Conservation (phyloP, 2,329 filamentous ascomycete species). For the Decorospora gaudefroyi region DNA sequence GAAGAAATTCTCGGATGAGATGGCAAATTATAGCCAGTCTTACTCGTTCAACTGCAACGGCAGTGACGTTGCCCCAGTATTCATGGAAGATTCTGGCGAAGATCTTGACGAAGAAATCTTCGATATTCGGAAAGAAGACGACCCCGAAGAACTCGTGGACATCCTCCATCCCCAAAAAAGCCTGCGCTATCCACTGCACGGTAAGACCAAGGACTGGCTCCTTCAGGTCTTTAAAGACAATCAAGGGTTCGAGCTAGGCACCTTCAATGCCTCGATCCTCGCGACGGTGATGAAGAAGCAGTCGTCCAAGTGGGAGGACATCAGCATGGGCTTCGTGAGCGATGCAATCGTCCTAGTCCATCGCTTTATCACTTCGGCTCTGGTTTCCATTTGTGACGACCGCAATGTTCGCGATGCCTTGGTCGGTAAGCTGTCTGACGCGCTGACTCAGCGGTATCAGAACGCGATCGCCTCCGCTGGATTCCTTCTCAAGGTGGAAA, state of each 20-base stretch:
- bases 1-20: slow-evolving; percentile 2
- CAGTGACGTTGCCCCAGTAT: neutral
- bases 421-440: slow-evolving; percentile 34
- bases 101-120: neutral
- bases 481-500: slow-evolving; percentile 60
- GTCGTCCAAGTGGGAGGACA: slow-evolving; percentile 56
- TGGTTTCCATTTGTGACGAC: slow-evolving; percentile 1
- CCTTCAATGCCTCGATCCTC: slow-evolving; percentile 51
- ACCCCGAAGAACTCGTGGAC: slow-evolving; percentile 1
- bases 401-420: neutral
- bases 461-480: slow-evolving; percentile 54
- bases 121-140: slow-evolving; percentile 2
- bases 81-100: neutral
- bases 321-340: slow-evolving; percentile 57
- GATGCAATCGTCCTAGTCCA: slow-evolving; percentile 59
- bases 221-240: slow-evolving; percentile 2
- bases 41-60: slow-evolving; percentile 1
- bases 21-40: slow-evolving; percentile 1
- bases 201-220: slow-evolving; percentile 1
- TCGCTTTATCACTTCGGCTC: slow-evolving; percentile 51
- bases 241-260: slow-evolving; percentile 60
- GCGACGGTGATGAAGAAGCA: slow-evolving; percentile 58
- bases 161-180: slow-evolving; percentile 2
- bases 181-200: neutral
- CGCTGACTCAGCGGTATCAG: slow-evolving; percentile 54